Conservation (phyloP, 805 yeast species). For the Candida golubevii region DNA sequence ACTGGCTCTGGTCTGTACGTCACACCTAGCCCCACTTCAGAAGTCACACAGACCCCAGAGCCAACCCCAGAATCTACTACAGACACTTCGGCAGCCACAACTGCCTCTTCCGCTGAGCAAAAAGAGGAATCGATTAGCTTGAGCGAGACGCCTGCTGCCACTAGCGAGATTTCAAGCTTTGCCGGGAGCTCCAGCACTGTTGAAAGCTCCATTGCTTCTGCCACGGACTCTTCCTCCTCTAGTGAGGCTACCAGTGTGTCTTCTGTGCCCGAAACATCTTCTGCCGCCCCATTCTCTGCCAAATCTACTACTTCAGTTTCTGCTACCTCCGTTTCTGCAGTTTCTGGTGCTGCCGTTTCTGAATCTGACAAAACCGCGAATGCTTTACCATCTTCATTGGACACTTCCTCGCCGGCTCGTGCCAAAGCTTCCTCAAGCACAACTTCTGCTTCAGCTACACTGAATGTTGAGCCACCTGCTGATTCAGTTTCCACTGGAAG, state of each 20-base stretch:
- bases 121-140: background rate
- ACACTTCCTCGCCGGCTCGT: background rate
- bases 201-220: too few relatives aligned
- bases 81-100: background rate
- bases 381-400: background rate
- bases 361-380: too few relatives aligned
- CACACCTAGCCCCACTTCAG: background rate
- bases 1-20: constrained; percentile 16
- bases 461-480: constrained; percentile 1
- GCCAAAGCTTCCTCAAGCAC: background rate
- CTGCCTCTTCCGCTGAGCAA: background rate
- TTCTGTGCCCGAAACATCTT: too few relatives aligned
- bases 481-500: background rate
- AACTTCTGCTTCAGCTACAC: background rate
- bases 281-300: too few relatives aligned
- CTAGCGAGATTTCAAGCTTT: too few relatives aligned
- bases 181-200: too few relatives aligned
- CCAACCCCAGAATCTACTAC: background rate
- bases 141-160: background rate
- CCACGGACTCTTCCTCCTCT: too few relatives aligned
- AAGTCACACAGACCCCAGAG: background rate
- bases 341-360: too few relatives aligned
- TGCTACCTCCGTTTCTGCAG: too few relatives aligned
- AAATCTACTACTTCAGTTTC: too few relatives aligned
- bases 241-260: too few relatives aligned